Base-by-base conservation (phyloP, 1,284 basidiomycete genomes). In the Leccinum idahoense region DNA sequence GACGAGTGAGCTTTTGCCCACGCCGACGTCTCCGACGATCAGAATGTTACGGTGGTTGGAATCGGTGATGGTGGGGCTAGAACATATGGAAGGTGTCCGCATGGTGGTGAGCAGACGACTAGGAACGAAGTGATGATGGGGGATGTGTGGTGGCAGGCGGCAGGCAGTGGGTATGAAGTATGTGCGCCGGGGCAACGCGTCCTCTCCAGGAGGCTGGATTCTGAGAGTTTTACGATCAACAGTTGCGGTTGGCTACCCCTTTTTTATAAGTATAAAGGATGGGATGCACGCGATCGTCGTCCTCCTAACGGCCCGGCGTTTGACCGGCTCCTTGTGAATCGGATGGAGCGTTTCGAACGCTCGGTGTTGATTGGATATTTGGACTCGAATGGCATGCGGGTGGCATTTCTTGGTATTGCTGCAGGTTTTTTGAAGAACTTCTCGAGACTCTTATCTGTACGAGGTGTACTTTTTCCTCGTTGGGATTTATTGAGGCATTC, bases 1-100 rank as follows among this genome's bases (percentile, higher is more conserved):
- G 62, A 76, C 61, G 55, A 74, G 68, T 12, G 72, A 75, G 51
- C 72, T 75, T 63, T 73, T 73, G 10, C 74, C 74, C n/a, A 65
- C 73, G 7, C 71, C 74, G 14, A 66, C 63, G 51, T 75, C 70
- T 39, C 74, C 72, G 7, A 73, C 62, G 44, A 73, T 71, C 26
- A 73, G 56, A 57, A 72, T 53, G 23, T 75, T 75, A 10, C 72
- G 70, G 18, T 18, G 58, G 53, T 61, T 44, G 4, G 14, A 23
- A 3, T 70, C 62, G 35, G 60, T 62, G 51, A 55, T 3, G 54
- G 60, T 69, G 61, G 70, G 62, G 46, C 69, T 68, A 10, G 70
- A 64, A 66, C 62, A 70, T 7, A 8, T 20, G 58, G 62, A 62
- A 35, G 61, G 60, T 55, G 68, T 18, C 57, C 41, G 62, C 68